A percentile compares a stretch with the other conserved stretches of the same genome.
These are phyloP conservation scores for Zizania latifolia DNA, from an alignment of 176 grass and related monocot genomes.

Conservation along the genomic window DNA sequence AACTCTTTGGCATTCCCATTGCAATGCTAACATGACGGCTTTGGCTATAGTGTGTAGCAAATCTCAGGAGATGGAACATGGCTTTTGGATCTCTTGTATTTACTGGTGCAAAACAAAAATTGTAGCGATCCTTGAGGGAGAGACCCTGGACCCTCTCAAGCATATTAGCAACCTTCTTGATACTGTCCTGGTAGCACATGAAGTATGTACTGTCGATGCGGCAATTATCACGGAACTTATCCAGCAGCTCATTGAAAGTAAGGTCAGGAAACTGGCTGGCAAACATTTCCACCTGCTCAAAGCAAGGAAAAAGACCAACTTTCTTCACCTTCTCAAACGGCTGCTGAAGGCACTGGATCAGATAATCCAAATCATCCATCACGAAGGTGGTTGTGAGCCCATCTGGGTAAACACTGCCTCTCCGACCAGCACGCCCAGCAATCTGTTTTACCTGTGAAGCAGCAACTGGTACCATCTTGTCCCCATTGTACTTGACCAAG, in stretches of 20 bases:
- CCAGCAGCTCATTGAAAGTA: constrained; percentile 60
- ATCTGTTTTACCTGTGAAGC: constrained; percentile 96
- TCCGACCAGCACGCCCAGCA: constrained; percentile 79
- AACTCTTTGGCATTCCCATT: constrained; percentile 79
- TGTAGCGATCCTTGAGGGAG: constrained; percentile 85
- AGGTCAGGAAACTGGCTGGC: constrained; percentile 56
- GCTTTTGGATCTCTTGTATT: constrained; percentile 97
- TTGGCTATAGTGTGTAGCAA: constrained; percentile 70
- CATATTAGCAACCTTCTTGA: constrained; percentile 97
- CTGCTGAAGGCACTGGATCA: constrained; percentile 89
- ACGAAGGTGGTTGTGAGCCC: constrained; percentile 80
- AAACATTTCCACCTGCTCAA: constrained; percentile 93
- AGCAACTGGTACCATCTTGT: constrained; percentile 68
- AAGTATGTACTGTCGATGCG: constrained; percentile 71
- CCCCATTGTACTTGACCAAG: constrained; percentile 73
- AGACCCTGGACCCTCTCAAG: constrained; percentile 72
- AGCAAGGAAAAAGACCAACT: constrained; percentile 85
- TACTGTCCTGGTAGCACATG: constrained; percentile 66
- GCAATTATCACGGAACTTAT: constrained; percentile 81
- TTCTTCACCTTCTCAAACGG: constrained; percentile 67
- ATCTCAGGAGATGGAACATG: constrained; percentile 92
- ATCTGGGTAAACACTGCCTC: constrained; percentile 85
- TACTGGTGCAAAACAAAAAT: constrained; percentile 84
- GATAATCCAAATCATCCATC: constrained; percentile 80
- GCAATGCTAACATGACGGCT: constrained; percentile 70